These are phyloP conservation scores for Pisolithus microcarpus DNA, from an alignment of 768 basidiomycete genomes.

Conservation along the genomic window DNA sequence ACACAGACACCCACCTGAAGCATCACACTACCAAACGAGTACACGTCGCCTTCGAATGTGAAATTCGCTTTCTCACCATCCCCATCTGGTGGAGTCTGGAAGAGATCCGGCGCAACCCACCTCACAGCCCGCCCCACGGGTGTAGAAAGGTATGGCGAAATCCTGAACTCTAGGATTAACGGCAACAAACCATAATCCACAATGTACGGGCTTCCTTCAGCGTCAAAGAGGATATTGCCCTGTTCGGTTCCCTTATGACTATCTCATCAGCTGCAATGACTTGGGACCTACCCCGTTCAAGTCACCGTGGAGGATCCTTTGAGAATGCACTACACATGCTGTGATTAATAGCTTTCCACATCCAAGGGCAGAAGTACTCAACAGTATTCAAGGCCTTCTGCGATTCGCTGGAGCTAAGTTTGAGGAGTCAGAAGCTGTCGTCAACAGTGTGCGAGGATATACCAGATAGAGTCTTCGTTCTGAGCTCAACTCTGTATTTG, in stretches of 20 bases:
- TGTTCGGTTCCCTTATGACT: constrained; percentile 3
- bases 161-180: constrained; percentile 19
- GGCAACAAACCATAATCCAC: constrained; percentile 33
- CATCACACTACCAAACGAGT: constrained; percentile 24
- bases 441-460: background rate
- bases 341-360: background rate
- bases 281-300: constrained; percentile 32
- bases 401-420: constrained; percentile 1
- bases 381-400: constrained; percentile 17
- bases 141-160: constrained; percentile 20
- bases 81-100: constrained; percentile 17
- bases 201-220: constrained; percentile 23
- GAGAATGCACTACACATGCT: constrained; percentile 3
- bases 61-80: background rate
- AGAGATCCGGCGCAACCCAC: constrained; percentile 39
- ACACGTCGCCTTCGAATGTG: constrained; percentile 2
- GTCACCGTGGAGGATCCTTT: constrained; percentile 37
- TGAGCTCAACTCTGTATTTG: constrained; percentile 4
- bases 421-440: background rate
- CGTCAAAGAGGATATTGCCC: constrained; percentile 32
- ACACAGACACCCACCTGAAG: constrained; percentile 12
- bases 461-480: constrained; percentile 11
- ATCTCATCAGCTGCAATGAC: background rate
- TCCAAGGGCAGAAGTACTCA: background rate
- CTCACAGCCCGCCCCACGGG: constrained; percentile 37